Base-by-base conservation (phyloP, 148 eudicot species). In the Chenopodium suecicum region DNA sequence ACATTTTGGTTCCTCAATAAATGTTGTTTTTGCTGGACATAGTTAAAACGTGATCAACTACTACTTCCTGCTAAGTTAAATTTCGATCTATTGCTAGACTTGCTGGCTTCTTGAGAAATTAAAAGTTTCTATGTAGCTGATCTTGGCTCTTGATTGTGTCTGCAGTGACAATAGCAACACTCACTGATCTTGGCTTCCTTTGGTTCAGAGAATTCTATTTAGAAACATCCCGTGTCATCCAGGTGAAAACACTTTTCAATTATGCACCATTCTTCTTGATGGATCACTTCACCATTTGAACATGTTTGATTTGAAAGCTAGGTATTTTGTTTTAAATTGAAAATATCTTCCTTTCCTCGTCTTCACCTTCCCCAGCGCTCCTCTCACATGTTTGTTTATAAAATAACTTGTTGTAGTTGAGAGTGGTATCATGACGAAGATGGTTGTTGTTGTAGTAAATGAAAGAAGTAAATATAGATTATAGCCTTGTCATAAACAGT, bases 141-240 rank as follows among this genome's bases (percentile, higher is more conserved):
- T 63, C 47, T 9, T 78, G 41, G 50, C 56, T 77, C 60, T 65
- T 67, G 82, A 37, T 85, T 80, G 37, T 87, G 32, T 84, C 74
- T 91, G 86, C 97, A 96, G 98, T 85, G 50, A 91, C 98, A 37
- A 86, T 94, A 73, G 92, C 93, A 80, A 91, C 88, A 62, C 87
- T 96, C 88, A 92, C 98, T 47, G 99, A 96, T 89, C 92, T 96
- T 84, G 99, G 99, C 78, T 94, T 96, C 81, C 87, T 94, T 75
- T 96, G 98, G 99, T 94, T 96, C 86, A 92, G 99, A 91, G 99
- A 96, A 82, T 96, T 96, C 83, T 96, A 96, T 85, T 84, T 96
- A 86, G 99, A 96, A 85, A 92, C 99, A 82, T 96, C 98, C 83
- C 97, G 98, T 84, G 98, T 96, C 75, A 96, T 96, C 82, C 99